Evolutionary conservation across 768 basidiomycete species (phyloP).

Genomic region (Tubosaeta sp.): DNA sequence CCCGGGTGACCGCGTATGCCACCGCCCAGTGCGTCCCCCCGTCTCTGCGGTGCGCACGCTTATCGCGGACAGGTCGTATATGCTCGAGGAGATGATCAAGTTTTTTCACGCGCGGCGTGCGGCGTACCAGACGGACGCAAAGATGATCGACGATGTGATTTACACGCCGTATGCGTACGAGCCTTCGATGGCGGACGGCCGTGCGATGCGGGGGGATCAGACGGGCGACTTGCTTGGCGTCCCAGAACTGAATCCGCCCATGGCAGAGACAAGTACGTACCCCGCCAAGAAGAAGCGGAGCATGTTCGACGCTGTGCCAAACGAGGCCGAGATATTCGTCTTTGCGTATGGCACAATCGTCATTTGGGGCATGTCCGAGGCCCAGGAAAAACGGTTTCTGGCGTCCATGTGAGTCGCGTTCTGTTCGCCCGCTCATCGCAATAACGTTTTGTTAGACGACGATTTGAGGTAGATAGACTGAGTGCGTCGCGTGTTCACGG

Average conservation of each 20-base stretch:
- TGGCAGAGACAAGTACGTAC: conserved; percentile 28
- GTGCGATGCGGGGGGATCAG: conserved; percentile 27
- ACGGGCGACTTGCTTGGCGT: conserved; percentile 78
- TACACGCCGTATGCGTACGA: conserved; percentile 91
- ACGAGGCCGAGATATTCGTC: conserved; percentile 85
- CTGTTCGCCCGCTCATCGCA: neutral
- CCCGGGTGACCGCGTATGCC: conserved; percentile 94
- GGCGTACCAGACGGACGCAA: conserved; percentile 83
- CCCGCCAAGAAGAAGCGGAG: conserved; percentile 49
- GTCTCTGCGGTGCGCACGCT: neutral
- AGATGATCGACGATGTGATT: conserved; percentile 88
- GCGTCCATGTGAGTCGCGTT: conserved; percentile 73
- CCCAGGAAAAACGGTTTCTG: conserved; percentile 86
- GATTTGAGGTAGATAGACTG: conserved; percentile 89
- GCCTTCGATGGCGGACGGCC: conserved; percentile 35
- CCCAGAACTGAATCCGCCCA: conserved; percentile 48
- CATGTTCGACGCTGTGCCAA: conserved; percentile 62
- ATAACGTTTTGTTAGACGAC: conserved; percentile 53
- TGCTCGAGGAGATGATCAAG: conserved; percentile 81
- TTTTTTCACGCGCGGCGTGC: conserved; percentile 82
- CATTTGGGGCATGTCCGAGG: conserved; percentile 96
- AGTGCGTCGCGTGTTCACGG: conserved; percentile 39
- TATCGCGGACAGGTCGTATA: conserved; percentile 65
- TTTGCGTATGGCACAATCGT: conserved; percentile 95
- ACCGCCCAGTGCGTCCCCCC: conserved; percentile 66